Evolutionary conservation across 1,284 basidiomycete species (phyloP).

Genomic region (Pseudozyma sp.): DNA sequence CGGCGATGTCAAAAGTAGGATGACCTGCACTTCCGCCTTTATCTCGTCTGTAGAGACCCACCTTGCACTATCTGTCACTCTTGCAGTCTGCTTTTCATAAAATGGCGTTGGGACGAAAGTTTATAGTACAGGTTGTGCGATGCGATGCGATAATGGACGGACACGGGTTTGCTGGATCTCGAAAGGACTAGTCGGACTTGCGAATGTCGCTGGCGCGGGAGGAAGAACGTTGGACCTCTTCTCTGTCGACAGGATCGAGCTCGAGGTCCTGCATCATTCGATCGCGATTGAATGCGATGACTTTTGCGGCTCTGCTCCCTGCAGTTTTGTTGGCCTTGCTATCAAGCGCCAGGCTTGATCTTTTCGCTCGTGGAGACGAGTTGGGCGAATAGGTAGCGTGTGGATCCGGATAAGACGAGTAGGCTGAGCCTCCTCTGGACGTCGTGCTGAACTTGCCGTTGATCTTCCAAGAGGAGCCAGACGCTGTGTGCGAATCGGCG

Average conservation of each 20-base stretch:
- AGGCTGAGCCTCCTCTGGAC: conserved; percentile 30
- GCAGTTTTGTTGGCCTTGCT: conserved; percentile 17
- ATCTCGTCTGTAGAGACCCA: too few species aligned
- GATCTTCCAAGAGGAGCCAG: conserved; percentile 41
- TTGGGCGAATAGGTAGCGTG: conserved; percentile 7
- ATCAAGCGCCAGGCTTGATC: conserved; percentile 8
- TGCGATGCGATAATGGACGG: conserved; percentile 10
- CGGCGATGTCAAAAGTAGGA: too few species aligned
- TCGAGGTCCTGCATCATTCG: conserved; percentile 44
- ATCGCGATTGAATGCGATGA: conserved; percentile 24
- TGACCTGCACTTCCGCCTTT: too few species aligned
- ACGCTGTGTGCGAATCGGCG: not conserved
- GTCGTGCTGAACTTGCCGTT: conserved; percentile 46
- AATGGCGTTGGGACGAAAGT: too few species aligned
- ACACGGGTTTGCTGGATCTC: too few species aligned
- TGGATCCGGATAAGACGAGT: conserved; percentile 37
- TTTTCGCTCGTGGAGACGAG: conserved; percentile 24
- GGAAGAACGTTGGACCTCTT: conserved; percentile 37
- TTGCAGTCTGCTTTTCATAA: too few species aligned
- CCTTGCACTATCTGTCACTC: too few species aligned
- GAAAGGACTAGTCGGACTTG: conserved; percentile 30
- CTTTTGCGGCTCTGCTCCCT: conserved; percentile 43
- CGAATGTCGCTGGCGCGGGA: conserved; percentile 37
- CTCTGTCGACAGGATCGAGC: conserved; percentile 37
- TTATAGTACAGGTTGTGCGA: conserved; percentile 22